A percentile compares a stretch with the other conserved stretches of the same genome.
phyloP scores from a whole-genome alignment of 2,329 filamentous ascomycete genomes.

The Penicillium capsulatum region DNA sequence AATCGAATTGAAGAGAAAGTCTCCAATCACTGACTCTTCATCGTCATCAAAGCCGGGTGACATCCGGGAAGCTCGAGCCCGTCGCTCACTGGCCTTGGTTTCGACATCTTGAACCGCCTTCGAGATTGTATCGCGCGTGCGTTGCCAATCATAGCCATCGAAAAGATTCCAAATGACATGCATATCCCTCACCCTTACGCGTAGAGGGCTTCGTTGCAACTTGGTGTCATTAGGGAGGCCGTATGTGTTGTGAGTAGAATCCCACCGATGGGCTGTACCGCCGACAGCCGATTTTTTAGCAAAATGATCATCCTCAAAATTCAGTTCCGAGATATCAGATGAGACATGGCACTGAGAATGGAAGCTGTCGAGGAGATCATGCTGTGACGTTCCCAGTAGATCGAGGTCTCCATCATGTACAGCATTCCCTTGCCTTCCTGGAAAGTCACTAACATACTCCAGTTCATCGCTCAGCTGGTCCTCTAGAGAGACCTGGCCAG shows the following conservation, averaged over 20 bases:
- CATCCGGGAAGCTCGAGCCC: constrained; percentile 55
- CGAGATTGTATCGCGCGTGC: constrained; percentile 78
- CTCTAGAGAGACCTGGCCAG: constrained; percentile 38
- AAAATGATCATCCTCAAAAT: constrained; percentile 77
- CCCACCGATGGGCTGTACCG: constrained; percentile 72
- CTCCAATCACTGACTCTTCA: constrained; percentile 81
- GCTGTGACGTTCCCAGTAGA: constrained; percentile 33
- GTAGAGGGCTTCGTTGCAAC: constrained; percentile 65
- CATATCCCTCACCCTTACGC: constrained; percentile 74
- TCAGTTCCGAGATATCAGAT: constrained; percentile 58
- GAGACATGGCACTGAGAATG: constrained; percentile 53
- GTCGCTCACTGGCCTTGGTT: constrained; percentile 70
- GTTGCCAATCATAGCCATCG: constrained; percentile 94
- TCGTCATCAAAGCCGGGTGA: constrained; percentile 58
- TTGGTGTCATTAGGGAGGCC: constrained; percentile 60
- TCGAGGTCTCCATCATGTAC: constrained; percentile 40
- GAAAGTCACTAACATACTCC: constrained; percentile 55
- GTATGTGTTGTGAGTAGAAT: constrained; percentile 71
- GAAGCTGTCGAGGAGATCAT: constrained; percentile 48
- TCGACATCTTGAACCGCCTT: constrained; percentile 88
- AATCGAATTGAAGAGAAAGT: constrained; percentile 97
- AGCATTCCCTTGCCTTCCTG: constrained; percentile 36
- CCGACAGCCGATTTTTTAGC: constrained; percentile 57
- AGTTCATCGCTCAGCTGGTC: constrained; percentile 39
- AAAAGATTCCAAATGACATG: constrained; percentile 97